phyloP scores from a whole-genome alignment of 106 monocot species.

The Acanthochlamys bracteata region DNA sequence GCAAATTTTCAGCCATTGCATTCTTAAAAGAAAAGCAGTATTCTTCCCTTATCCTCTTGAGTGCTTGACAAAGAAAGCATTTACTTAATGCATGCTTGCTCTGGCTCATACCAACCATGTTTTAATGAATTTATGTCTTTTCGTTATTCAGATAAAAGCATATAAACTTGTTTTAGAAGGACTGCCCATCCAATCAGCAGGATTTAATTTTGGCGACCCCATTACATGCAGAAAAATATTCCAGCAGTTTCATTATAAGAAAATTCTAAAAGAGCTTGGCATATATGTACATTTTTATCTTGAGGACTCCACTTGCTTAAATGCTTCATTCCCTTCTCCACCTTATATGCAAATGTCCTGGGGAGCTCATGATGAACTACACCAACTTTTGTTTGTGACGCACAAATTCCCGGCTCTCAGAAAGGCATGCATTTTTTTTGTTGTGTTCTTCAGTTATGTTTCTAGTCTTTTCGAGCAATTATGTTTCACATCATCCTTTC shows the following conservation, averaged over 20 bases:
- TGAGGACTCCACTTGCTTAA: conserved; percentile 31
- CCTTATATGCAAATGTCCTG: conserved; percentile 10
- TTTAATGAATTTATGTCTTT: neutral
- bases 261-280: conserved; percentile 20
- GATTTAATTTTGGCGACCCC: conserved; percentile 20
- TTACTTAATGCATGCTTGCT: too few species aligned
- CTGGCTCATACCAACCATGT: neutral
- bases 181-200: conserved; percentile 13
- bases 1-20: too few species aligned
- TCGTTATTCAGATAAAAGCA: conserved; percentile 51
- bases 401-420: conserved; percentile 65
- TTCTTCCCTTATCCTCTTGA: too few species aligned
- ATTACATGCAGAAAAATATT: conserved; percentile 59
- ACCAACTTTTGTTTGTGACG: conserved; percentile 51
- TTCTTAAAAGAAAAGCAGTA: too few species aligned
- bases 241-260: conserved; percentile 24
- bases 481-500: conserved; percentile 1
- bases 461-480: neutral
- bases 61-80: too few species aligned
- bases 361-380: conserved; percentile 9
- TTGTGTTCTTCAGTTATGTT: too few species aligned
- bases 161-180: conserved; percentile 74
- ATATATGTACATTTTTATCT: conserved; percentile 58
- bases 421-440: conserved; percentile 27
- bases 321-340: conserved; percentile 21